Base-by-base conservation (phyloP, 2,329 filamentous ascomycete species). In the Parasarocladium wereldwijsianum region DNA sequence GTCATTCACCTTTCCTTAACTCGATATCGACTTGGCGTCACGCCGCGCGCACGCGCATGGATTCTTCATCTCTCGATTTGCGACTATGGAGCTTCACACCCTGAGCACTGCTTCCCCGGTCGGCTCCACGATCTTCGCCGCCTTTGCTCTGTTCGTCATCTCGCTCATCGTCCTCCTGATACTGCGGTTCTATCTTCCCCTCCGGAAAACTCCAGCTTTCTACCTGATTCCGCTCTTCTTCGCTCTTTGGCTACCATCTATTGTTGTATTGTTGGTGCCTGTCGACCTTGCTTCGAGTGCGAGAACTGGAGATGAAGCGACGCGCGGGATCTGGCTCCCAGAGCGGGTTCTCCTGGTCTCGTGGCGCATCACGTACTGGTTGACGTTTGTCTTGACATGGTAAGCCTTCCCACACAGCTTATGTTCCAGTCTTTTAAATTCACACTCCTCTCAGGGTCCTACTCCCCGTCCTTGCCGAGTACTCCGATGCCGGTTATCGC, bases 291-390 rank as follows among this genome's bases (percentile, higher is more conserved):
- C 87, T 2, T 93, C 86, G 6, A 87, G 72, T 47, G 77, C 82
- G 14, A 68, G 73, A 27, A 74, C 75, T 29, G 75, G 80, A 36
- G 77, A 80, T 52, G 73, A 70, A 36, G 66, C 70, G 11, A 66
- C 71, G 11, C 70, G 77, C 41, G 90, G 86, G 19, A 81, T 98
- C 46, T 94, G 86, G 83, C 67, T 98, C 19, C 79, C 82, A 5
- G 65, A 79, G 40, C 62, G 75, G 29, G 68, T 86, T 17, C 63
- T 94, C 28, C 62, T 92, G 45, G 83, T 94, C 15, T 78, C 79
- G 34, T 98, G 90, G 90, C 72, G 87, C 47, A 87, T 98, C 39
- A 78, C 80, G 13, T 98, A 98, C 57, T 98, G 90, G 90, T 64
- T 98, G 32, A 96, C 87, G 1, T 98, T 98, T 56, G 74, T 76